These are phyloP conservation scores for Bromus sterilis DNA, from an alignment of 176 grass and related monocot species.

Conservation along the genomic window DNA sequence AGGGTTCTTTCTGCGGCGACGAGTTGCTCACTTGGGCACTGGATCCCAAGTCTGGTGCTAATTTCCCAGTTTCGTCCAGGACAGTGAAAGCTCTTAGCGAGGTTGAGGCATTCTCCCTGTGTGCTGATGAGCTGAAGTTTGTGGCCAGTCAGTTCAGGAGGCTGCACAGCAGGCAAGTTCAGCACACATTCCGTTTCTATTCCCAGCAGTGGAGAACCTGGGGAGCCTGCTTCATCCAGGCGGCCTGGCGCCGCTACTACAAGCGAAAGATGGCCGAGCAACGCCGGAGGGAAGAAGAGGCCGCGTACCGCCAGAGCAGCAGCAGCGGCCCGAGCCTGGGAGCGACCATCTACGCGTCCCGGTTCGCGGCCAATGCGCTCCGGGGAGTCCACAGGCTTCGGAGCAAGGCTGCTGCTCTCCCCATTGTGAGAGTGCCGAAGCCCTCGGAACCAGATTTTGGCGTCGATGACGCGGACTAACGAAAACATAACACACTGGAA, in stretches of 20 bases:
- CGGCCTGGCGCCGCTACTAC: slow-evolving; percentile 72
- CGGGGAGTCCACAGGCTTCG: slow-evolving; percentile 67
- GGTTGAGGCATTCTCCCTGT: slow-evolving; percentile 73
- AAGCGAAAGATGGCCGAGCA: slow-evolving; percentile 64
- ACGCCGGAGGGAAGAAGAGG: slow-evolving; percentile 47
- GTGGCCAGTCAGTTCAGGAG: slow-evolving; percentile 96
- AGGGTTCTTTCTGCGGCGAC: slow-evolving; percentile 78
- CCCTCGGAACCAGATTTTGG: slow-evolving; percentile 81
- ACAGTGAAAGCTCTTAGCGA: slow-evolving; percentile 71
- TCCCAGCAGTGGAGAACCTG: slow-evolving; percentile 90
- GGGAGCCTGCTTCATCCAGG: slow-evolving; percentile 84
- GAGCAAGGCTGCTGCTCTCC: slow-evolving; percentile 35
- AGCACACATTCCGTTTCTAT: slow-evolving; percentile 87
- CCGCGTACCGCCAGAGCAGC: slow-evolving; percentile 15
- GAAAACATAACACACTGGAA: not conserved
- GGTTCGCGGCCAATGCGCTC: slow-evolving; percentile 75
- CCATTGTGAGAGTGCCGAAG: slow-evolving; percentile 66
- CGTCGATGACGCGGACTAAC: slow-evolving; percentile 39
- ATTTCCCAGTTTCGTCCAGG: slow-evolving; percentile 77
- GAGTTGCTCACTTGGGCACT: slow-evolving; percentile 93
- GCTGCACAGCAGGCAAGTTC: slow-evolving; percentile 80
- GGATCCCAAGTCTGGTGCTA: slow-evolving; percentile 72
- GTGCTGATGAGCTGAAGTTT: slow-evolving; percentile 74
- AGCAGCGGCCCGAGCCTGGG: slow-evolving; percentile 55
- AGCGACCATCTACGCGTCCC: slow-evolving; percentile 79